Evolutionary conservation across 805 yeast genomes (phyloP), one percentile per base, ranked within the genome.

Genomic region (Brettanomyces nanus): DNA sequence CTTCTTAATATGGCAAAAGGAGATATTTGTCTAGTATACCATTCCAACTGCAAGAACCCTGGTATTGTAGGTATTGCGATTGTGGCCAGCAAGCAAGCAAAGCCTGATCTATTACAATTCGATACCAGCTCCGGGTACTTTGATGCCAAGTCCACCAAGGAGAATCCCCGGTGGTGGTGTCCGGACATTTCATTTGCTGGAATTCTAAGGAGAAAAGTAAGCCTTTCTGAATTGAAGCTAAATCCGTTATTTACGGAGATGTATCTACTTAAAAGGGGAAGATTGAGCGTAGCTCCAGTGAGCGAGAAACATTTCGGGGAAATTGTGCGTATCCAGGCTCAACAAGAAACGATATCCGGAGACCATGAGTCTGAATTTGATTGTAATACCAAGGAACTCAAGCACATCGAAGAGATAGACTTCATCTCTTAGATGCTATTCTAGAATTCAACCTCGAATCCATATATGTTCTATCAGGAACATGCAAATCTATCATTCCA

Each of bases 401-500:
- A 15, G 10, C 10, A 9, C 14, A 10, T 10, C 27, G 27, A 25
- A 10, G 27, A 25, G 27, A 25, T 13, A 13, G 11, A 10, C 27
- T 9, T 19, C n/a, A n/a, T n/a, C n/a, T n/a, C n/a, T n/a, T n/a
- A n/a, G n/a, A n/a, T 9, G 46, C 54, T n/a, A 52, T 47, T 37
- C 48, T 48, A n/a, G 65, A 59, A 39, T 55, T 56, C 21, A 82
- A 68, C 47, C 95, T 70, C 1, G 89, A 75, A 55, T 87, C 95
- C 86, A 87, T 85, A 19, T 69, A 65, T 53, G 75, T 75, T 44
- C 95, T 68, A 51, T 85, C 92, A 4, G 95, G 95, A 23, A 83
- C 73, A 15, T 66, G 74, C 33, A 89, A 65, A 33, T 75, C 75
- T 6, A 89, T 68, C 35, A 86, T 63, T 11, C 87, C 87, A 40